Conservation (phyloP, 169 alveolate species). For the Amoebophrya sp. region DNA sequence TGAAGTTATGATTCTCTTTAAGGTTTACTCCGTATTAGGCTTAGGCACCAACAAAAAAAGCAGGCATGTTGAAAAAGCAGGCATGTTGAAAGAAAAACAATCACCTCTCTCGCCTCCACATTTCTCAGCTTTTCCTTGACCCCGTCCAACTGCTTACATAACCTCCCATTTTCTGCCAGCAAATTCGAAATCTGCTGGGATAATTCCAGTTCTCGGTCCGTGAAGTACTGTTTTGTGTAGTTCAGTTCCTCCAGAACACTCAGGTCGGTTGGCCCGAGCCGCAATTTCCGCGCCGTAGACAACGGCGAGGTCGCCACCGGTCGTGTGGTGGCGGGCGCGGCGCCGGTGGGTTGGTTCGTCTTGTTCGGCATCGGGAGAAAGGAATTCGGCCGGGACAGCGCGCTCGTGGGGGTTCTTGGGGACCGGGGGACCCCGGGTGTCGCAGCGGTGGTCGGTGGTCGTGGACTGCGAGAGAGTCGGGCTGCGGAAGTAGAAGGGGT, state of each 20-base stretch:
- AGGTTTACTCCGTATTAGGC: background rate
- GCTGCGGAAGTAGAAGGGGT: too few species aligned
- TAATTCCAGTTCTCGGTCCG: background rate
- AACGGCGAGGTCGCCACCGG: too few species aligned
- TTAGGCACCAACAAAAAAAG: background rate
- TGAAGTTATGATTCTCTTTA: too few species aligned
- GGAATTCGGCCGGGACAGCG: too few species aligned
- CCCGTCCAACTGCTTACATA: background rate
- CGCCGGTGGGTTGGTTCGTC: too few species aligned
- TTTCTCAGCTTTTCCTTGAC: background rate
- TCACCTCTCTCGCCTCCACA: background rate
- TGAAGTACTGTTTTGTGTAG: background rate
- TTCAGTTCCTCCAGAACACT: background rate
- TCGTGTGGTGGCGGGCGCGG: too few species aligned
- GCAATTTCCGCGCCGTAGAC: background rate
- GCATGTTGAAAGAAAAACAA: background rate
- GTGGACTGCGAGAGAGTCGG: too few species aligned
- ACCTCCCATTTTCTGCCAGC: background rate
- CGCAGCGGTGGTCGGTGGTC: too few species aligned
- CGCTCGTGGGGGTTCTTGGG: too few species aligned
- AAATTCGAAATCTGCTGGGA: background rate
- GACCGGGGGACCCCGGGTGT: too few species aligned
- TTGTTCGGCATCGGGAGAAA: too few species aligned
- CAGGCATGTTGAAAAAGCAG: background rate
- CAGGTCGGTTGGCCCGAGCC: background rate